Conservation (phyloP, 2,329 filamentous ascomycete species). For the Dryadomyces quercivorus region DNA sequence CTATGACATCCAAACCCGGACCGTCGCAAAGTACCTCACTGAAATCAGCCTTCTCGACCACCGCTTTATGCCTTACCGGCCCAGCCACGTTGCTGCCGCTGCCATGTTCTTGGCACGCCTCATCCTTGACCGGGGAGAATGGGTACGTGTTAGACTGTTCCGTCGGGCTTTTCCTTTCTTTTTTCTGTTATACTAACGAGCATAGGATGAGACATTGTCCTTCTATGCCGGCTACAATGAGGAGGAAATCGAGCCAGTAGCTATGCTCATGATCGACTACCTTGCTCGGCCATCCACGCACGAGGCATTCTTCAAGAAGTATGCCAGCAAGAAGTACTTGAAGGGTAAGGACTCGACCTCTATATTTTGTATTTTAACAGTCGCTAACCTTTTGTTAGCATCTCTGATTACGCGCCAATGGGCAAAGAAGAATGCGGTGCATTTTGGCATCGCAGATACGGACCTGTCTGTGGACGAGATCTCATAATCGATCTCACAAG, state of each 20-base stretch:
- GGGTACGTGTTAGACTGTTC: conserved; percentile 47
- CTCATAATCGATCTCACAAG: conserved; percentile 9
- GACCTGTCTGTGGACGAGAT: conserved; percentile 38
- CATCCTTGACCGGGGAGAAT: conserved; percentile 81
- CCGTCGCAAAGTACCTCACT: conserved; percentile 92
- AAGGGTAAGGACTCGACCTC: conserved; percentile 58
- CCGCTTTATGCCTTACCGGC: conserved; percentile 79
- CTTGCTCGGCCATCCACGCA: conserved; percentile 81
- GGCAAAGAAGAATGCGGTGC: conserved; percentile 67
- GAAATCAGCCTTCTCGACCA: conserved; percentile 95
- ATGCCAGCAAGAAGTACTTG: conserved; percentile 97
- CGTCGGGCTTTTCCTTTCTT: neutral
- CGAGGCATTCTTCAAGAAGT: conserved; percentile 99
- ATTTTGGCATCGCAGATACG: conserved; percentile 41
- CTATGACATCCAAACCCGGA: conserved; percentile 96
- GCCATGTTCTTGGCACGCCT: conserved; percentile 91
- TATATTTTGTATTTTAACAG: too few relatives aligned
- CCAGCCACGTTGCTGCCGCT: conserved; percentile 81
- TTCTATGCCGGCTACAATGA: conserved; percentile 92
- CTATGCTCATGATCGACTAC: conserved; percentile 93
- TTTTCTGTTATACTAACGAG: neutral
- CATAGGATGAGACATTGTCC: conserved; percentile 54
- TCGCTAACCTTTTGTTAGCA: conserved; percentile 35
- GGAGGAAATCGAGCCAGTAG: conserved; percentile 83
- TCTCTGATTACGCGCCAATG: conserved; percentile 86